phyloP scores from a whole-genome alignment of 2,329 filamentous ascomycete genomes.

The Calonectria hongkongensis region DNA sequence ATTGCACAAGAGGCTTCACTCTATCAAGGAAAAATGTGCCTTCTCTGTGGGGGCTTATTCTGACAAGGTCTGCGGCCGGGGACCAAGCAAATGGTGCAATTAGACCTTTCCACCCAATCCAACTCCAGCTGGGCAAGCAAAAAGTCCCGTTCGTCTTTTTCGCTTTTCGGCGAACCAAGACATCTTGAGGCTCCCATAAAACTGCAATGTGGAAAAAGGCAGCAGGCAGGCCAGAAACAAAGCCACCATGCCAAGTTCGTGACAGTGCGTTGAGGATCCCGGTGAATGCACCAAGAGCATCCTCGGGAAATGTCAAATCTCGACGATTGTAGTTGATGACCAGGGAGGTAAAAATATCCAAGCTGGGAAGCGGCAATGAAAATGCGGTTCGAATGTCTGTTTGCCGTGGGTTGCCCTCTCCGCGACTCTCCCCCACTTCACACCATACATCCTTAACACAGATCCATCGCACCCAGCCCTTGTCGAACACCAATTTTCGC shows the following conservation, averaged over 20 bases:
- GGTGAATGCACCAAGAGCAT: neutral
- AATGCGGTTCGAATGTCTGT: neutral
- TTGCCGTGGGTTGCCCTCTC: neutral
- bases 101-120: neutral
- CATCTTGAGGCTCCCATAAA: neutral
- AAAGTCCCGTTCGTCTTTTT: neutral
- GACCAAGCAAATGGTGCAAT: neutral
- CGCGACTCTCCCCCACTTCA: neutral
- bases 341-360: neutral
- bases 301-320: neutral
- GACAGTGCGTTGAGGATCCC: neutral
- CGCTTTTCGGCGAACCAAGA: neutral
- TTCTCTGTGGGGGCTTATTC: neutral
- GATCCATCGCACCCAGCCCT: neutral
- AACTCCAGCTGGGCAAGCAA: neutral
- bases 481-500: neutral
- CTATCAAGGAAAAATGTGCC: neutral
- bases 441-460: neutral
- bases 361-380: neutral
- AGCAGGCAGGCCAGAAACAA: neutral
- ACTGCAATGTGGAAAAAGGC: neutral
- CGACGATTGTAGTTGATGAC: neutral
- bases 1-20: neutral
- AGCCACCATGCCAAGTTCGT: neutral
- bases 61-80: neutral